These are phyloP conservation scores for Hygrophorus russula DNA, from an alignment of 768 basidiomycete species.

Conservation along the genomic window DNA sequence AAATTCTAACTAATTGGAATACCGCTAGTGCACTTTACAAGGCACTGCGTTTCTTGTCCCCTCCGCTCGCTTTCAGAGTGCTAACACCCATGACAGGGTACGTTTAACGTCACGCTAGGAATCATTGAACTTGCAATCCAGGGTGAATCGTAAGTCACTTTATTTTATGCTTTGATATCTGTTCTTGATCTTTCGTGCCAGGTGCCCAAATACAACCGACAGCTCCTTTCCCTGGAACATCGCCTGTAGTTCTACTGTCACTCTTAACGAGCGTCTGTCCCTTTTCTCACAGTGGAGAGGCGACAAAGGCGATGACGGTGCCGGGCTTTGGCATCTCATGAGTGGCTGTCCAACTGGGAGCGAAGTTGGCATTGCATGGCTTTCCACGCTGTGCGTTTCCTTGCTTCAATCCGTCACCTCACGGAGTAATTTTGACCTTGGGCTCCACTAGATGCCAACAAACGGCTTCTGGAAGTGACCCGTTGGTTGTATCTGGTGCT, in stretches of 20 bases:
- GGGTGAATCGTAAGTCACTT: slow-evolving; percentile 30
- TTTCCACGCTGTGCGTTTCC: slow-evolving; percentile 56
- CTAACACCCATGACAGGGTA: slow-evolving; percentile 26
- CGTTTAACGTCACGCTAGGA: slow-evolving; percentile 80
- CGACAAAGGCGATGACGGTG: slow-evolving; percentile 54
- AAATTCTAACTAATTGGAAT: slow-evolving; percentile 75
- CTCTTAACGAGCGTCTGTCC: slow-evolving; percentile 61
- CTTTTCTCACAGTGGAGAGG: slow-evolving; percentile 80
- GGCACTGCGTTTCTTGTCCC: slow-evolving; percentile 17
- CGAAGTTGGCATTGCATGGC: slow-evolving; percentile 84
- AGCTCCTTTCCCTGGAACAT: slow-evolving; percentile 63
- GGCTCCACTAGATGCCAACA: slow-evolving; percentile 38
- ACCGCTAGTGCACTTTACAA: slow-evolving; percentile 67
- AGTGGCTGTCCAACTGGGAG: slow-evolving; percentile 67
- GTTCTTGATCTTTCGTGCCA: slow-evolving; percentile 13
- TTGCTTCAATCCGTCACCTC: slow-evolving; percentile 1
- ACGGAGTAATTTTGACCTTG: neutral
- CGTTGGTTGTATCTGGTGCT: slow-evolving; percentile 61
- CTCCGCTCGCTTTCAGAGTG: neutral
- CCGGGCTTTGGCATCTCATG: slow-evolving; percentile 85
- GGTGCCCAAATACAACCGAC: slow-evolving; percentile 52
- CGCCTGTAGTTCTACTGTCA: slow-evolving; percentile 38
- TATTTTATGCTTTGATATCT: slow-evolving; percentile 2
- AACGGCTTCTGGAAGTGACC: slow-evolving; percentile 30
- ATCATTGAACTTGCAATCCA: slow-evolving; percentile 74